phyloP scores from a whole-genome alignment of 257 asterid species.

The Leonotis leonurus region DNA sequence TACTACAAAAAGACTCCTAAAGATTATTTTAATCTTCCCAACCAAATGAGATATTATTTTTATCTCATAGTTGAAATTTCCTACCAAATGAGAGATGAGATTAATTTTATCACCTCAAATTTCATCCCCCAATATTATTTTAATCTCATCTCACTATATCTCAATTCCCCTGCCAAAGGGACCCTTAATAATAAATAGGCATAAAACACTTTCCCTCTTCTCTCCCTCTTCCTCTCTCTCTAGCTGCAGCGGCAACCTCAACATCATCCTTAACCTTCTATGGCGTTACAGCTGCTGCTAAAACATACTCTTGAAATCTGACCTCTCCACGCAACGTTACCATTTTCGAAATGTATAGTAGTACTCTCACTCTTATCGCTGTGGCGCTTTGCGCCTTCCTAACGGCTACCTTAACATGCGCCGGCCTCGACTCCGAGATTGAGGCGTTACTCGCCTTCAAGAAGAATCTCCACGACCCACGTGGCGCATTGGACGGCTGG shows the following conservation, averaged over 20 bases:
- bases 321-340: not conserved
- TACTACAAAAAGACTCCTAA: too few relatives aligned
- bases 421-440: constrained; percentile 36
- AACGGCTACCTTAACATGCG: constrained; percentile 23
- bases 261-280: too few relatives aligned
- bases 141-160: too few relatives aligned
- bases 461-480: constrained; percentile 50
- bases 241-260: not conserved
- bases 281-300: constrained; percentile 16
- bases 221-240: not conserved
- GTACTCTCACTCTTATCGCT: constrained; percentile 21
- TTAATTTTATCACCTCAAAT: too few relatives aligned
- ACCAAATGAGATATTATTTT: too few relatives aligned
- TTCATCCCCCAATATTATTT: too few relatives aligned
- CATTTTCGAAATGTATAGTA: constrained; percentile 37
- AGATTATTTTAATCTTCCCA: too few relatives aligned
- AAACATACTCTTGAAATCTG: not conserved
- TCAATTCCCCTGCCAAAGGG: too few relatives aligned
- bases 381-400: constrained; percentile 32
- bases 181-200: not conserved
- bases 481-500: constrained; percentile 58
- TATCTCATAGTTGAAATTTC: too few relatives aligned
- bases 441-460: constrained; percentile 47
- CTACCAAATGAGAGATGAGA: too few relatives aligned
- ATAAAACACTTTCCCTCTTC: constrained; percentile 4